These are phyloP conservation scores for Bipolaris victoriae DNA, from an alignment of 2,329 filamentous ascomycete genomes.

Conservation along the genomic window DNA sequence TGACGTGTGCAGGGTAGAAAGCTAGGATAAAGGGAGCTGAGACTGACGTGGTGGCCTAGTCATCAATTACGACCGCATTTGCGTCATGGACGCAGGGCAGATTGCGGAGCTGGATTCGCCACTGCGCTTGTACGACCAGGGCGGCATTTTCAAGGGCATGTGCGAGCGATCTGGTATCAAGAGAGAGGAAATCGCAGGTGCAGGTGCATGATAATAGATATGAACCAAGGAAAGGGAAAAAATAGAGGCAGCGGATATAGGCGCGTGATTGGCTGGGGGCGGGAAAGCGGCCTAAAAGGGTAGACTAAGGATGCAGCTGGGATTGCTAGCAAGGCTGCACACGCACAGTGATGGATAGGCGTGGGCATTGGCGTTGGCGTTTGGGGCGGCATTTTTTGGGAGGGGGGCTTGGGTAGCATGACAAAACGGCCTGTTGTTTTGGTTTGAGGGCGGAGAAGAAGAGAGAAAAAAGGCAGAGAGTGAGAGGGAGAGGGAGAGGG, in stretches of 20 bases:
- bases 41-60: conserved; percentile 55
- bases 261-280: conserved; percentile 10
- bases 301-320: conserved; percentile 22
- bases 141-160: conserved; percentile 86
- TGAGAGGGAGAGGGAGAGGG: too few relatives aligned
- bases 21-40: not conserved
- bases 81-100: conserved; percentile 88
- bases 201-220: conserved; percentile 9
- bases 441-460: not conserved
- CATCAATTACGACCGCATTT: conserved; percentile 91
- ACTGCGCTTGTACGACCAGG: conserved; percentile 71
- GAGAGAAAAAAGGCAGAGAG: not conserved
- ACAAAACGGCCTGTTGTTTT: not conserved
- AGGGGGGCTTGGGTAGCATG: conserved; percentile 3
- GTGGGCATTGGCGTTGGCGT: conserved; percentile 21
- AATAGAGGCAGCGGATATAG: conserved; percentile 2
- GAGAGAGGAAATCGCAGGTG: conserved; percentile 54
- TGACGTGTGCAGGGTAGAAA: not conserved
- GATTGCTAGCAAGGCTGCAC: conserved; percentile 9
- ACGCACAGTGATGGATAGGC: conserved; percentile 15
- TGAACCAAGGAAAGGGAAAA: conserved; percentile 2
- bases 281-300: conserved; percentile 20
- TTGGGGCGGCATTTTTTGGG: conserved; percentile 23
- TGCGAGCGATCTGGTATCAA: conserved; percentile 84
- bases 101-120: conserved; percentile 90